These are phyloP conservation scores for Nemophila menziesii DNA, from an alignment of 257 asterid species.

Conservation along the genomic window DNA sequence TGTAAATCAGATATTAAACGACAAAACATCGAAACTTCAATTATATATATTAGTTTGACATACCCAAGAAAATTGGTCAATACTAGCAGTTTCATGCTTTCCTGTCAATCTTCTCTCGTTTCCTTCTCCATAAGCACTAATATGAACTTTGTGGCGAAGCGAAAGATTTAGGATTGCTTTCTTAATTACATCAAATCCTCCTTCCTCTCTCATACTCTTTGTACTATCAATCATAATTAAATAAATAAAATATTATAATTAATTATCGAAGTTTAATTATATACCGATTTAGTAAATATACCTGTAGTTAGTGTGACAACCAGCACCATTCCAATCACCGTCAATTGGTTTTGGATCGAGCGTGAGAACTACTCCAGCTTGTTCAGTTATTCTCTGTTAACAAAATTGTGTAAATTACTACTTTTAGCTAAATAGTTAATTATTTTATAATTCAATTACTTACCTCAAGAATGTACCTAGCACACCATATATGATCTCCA, in stretches of 20 bases:
- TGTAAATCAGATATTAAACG: background rate
- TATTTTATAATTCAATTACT: too few species aligned
- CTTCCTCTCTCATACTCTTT: constrained; percentile 89
- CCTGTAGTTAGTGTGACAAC: constrained; percentile 92
- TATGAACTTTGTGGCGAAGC: constrained; percentile 85
- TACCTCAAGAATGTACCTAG: constrained; percentile 96
- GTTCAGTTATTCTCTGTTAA: constrained; percentile 93
- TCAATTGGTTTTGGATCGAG: constrained; percentile 93
- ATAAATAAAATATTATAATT: background rate
- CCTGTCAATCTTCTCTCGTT: constrained; percentile 94
- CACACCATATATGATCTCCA: constrained; percentile 93
- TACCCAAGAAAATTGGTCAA: constrained; percentile 88
- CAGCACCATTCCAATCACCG: constrained; percentile 99
- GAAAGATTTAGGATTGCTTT: constrained; percentile 87
- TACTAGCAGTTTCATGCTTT: constrained; percentile 92
- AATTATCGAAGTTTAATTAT: background rate
- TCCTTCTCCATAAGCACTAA: constrained; percentile 98
- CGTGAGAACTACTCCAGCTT: constrained; percentile 89
- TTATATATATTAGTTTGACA: background rate
- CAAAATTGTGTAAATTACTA: background rate
- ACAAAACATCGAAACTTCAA: background rate
- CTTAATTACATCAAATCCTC: constrained; percentile 84
- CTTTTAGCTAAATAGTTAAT: background rate
- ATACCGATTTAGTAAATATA: constrained; percentile 15
- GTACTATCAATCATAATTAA: constrained; percentile 52